phyloP scores from a whole-genome alignment of 176 grass and related monocot genomes.

The Chrysopogon serrulatus region DNA sequence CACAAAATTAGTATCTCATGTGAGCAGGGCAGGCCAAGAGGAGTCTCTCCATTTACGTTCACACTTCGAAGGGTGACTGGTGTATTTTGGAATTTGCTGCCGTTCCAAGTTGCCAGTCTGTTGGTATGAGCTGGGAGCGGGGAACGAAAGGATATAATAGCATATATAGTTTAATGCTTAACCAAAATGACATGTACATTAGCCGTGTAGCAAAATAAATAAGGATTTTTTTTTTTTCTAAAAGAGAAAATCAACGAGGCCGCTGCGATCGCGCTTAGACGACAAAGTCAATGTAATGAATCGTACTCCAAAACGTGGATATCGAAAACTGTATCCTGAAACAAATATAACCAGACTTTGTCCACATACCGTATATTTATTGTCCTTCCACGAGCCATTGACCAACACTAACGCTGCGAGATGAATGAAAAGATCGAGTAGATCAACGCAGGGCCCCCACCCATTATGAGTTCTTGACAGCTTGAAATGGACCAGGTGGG shows the following conservation, averaged over 20 bases:
- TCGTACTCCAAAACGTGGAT: not conserved
- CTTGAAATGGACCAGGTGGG: constrained; percentile 22
- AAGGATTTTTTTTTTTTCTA: not conserved
- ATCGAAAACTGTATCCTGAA: not conserved
- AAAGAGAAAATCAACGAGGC: not conserved
- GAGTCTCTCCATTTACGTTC: not conserved
- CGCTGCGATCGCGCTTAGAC: not conserved
- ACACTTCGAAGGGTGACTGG: not conserved
- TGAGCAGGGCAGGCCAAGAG: not conserved
- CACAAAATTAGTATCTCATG: not conserved
- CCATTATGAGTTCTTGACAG: not conserved
- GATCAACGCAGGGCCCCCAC: not conserved
- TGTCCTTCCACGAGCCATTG: not conserved
- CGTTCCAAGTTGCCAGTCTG: not conserved
- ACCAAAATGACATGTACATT: not conserved
- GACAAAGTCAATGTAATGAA: not conserved
- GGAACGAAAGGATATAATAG: not conserved
- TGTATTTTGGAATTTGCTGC: not conserved
- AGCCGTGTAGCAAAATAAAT: not conserved
- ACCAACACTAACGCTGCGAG: not conserved
- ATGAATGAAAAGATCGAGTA: constrained; percentile 12
- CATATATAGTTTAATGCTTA: not conserved
- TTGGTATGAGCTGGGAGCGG: not conserved
- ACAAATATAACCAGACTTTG: not conserved
- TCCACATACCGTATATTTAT: not conserved